Evolutionary conservation across 2,329 filamentous ascomycete species (phyloP).

Genomic region (Sporothrix protearum): DNA sequence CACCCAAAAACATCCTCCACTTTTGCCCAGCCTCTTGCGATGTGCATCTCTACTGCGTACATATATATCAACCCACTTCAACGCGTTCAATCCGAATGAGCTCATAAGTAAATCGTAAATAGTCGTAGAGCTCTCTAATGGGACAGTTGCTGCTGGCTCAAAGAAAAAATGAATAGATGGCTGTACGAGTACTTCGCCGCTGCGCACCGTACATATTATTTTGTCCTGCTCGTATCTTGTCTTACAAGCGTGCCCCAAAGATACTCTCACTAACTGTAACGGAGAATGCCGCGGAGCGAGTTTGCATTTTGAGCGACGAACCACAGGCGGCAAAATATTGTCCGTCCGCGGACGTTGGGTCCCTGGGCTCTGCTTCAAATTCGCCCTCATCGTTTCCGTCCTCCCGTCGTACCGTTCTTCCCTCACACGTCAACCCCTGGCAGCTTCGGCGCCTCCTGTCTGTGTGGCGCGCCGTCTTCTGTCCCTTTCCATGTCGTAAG

Average conservation of each 20-base stretch:
- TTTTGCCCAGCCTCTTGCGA: constrained; percentile 4
- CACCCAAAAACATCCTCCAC: background rate
- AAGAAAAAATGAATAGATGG: background rate
- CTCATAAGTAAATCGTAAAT: background rate
- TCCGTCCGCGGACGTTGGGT: background rate
- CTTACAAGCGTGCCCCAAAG: too few species aligned
- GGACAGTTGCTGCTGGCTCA: background rate
- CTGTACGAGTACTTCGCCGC: background rate
- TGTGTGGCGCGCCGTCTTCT: constrained; percentile 14
- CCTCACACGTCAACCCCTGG: constrained; percentile 1
- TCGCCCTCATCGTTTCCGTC: background rate
- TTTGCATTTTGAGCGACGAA: background rate
- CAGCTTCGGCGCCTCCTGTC: constrained; percentile 10
- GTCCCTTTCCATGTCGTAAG: background rate
- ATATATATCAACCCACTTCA: constrained; percentile 1
- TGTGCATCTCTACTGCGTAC: background rate
- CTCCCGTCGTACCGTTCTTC: background rate
- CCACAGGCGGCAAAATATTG: background rate
- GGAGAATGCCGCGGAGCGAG: background rate
- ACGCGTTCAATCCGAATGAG: background rate
- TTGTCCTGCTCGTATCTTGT: background rate
- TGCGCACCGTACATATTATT: background rate
- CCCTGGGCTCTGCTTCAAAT: background rate
- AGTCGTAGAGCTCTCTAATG: background rate
- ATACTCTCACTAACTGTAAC: background rate